Conservation (phyloP, 768 basidiomycete genomes). For the Calocera viscosa region DNA sequence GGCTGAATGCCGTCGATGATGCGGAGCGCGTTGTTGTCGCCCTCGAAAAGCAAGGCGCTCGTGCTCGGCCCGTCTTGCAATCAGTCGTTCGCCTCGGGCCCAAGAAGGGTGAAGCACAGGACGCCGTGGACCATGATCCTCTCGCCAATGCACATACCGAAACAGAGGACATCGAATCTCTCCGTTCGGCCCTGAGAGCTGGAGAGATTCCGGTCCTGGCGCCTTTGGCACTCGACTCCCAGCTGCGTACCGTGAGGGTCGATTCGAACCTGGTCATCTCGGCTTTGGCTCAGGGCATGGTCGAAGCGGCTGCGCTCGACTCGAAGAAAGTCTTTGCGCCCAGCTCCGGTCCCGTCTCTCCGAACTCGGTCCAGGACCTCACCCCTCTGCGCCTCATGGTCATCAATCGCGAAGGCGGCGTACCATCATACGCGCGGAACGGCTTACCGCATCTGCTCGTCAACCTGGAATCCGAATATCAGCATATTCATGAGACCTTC, state of each 20-base stretch:
- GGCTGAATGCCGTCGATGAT: conserved; percentile 56
- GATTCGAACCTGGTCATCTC: conserved; percentile 80
- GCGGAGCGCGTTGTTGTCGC: conserved; percentile 70
- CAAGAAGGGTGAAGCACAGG: conserved; percentile 38
- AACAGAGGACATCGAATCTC: conserved; percentile 65
- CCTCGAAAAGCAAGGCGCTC: conserved; percentile 74
- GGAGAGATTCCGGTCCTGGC: conserved; percentile 95
- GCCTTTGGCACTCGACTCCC: conserved; percentile 84
- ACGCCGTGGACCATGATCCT: conserved; percentile 29
- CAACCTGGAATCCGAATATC: conserved; percentile 79
- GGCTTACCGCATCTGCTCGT: conserved; percentile 93
- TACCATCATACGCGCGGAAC: conserved; percentile 90
- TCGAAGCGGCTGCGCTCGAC: conserved; percentile 29
- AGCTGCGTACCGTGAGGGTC: conserved; percentile 72
- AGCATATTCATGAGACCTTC: conserved; percentile 78
- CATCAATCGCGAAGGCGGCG: conserved; percentile 91
- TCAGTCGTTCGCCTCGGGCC: conserved; percentile 76
- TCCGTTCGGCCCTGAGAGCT: conserved; percentile 77
- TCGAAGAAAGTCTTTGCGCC: conserved; percentile 11
- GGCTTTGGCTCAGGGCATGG: conserved; percentile 79
- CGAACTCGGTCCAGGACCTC: conserved; percentile 46
- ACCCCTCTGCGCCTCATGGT: conserved; percentile 94
- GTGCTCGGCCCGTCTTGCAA: conserved; percentile 78
- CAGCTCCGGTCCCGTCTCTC: conserved; percentile 23
- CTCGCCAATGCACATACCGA: conserved; percentile 66